Evolutionary conservation across 441 rosid species (phyloP), one percentile per base, ranked within the genome.

Genomic region (Metrosideros polymorpha): DNA sequence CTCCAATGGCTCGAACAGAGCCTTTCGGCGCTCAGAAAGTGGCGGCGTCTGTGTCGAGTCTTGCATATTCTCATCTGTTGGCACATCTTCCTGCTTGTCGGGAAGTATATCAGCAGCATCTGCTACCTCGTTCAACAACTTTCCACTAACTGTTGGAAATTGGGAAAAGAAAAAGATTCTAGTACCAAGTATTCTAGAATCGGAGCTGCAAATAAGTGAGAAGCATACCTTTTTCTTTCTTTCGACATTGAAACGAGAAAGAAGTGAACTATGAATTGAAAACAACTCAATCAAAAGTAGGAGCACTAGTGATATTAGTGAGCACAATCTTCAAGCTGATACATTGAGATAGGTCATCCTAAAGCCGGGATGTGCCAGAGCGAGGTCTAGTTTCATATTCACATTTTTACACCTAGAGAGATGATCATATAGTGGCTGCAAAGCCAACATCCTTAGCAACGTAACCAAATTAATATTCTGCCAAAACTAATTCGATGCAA

Each of bases 1-100:
- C 79, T 96, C 99, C 82, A 97, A 89, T 39, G 99, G 99, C 89
- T 96, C 97, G 84, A 95, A 96, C 79, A 97, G 93, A 87, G 99
- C 96, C 93, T 92, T 97, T 47, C 99, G 92, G 52, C 95, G 94
- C 85, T 94, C 98, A 0, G 98, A 93, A 22, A 96, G 95, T 83
- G 87, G 92, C 27, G 91, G 85, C 43, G 88, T 35, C 82, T 89
- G 84, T 52, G 85, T 84, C 22, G 91, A 18, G 47, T 90, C 94
- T 82, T 76, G 85, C 89, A 85, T 89, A 71, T 89, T 92, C 53
- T 90, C 95, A 82, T 92, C 91, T 42, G 82, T 88, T 18, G 83
- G 84, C 82, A 89, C 82, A 84, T 91, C 89, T 84, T 93, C 95
- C 89, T 91, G 92, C 88, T 93, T 91, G 89, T 83, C 82, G 57